Evolutionary conservation across 371 early-diverging fungal genomes (phyloP), one percentile per base, ranked within the genome.

Genomic region (Actinomortierella ambigua): DNA sequence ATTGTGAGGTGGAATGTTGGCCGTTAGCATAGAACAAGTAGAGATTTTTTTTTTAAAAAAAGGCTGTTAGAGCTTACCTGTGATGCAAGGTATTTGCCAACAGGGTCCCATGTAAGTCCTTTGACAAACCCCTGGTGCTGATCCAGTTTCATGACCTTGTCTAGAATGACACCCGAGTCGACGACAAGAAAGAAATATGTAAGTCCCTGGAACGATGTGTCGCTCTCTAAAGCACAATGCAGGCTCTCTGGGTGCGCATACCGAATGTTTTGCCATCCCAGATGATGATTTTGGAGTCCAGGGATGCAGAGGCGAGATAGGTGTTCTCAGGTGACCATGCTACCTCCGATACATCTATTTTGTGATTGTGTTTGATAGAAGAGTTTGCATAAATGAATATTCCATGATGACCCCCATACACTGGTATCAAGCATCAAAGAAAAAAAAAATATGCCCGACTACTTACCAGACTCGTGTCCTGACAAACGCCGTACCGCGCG

Each of bases 71-170:
- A 46, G 27, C 15, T 29, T 87, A 91, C 92, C 82, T 97, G 95
- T 9, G 95, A 86, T 2, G 98, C 97, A 42, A 99, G 77, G 65
- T 86, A 98, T 68, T 92, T 88, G 20, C 97, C 97, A 3, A 91
- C 91, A 11, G 99, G 99, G 79, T 98, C 98, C 88, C 96, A 98
- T 2, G 96, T 84, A 2, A 99, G 71, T 1, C 99, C 99, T 77
- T 99, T 98, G 17, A 98, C 98, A 75, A 97, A 96, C 23, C 93
- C 95, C 17, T 80, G 65, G 62, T 96, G 97, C 28, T 82, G 85
- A 60, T 88, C 86, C 24, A 96, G 76, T 29, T 79, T 82, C 2
- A 79, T 82, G 24, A 92, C 73, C 46, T 82, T 82, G 18, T 89
- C 91, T 87, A 57, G 42, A 26, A 50, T 34, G 44, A 49, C 44